These are phyloP conservation scores for Aotearoamyces nothofagi DNA, from an alignment of 2,329 filamentous ascomycete species.

Conservation along the genomic window DNA sequence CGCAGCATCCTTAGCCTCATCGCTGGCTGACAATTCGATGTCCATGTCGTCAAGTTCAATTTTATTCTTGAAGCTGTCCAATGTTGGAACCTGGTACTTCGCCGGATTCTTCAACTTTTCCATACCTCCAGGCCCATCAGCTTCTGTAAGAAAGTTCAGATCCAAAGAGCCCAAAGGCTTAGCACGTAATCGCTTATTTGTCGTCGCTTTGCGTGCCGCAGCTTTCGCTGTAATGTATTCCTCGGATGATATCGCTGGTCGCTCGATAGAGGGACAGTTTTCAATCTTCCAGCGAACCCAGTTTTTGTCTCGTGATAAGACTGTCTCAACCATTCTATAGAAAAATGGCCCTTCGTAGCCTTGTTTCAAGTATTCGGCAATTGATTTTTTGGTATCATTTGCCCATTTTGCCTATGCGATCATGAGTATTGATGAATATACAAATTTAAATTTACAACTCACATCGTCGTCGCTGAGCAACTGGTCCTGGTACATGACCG, in stretches of 20 bases:
- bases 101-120: constrained; percentile 51
- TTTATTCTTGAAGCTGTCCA: constrained; percentile 54
- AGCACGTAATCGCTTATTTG: constrained; percentile 54
- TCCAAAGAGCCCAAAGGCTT: constrained; percentile 59
- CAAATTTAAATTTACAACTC: constrained; percentile 22
- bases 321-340: constrained; percentile 90
- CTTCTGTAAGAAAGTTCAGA: constrained; percentile 63
- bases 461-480: constrained; percentile 71
- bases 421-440: constrained; percentile 3
- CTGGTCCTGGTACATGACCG: constrained; percentile 68
- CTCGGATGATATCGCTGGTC: constrained; percentile 50
- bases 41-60: constrained; percentile 76
- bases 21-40: constrained; percentile 60
- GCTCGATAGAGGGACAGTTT: constrained; percentile 76
- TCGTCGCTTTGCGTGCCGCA: constrained; percentile 48
- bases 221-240: constrained; percentile 57
- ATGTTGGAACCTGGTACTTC: constrained; percentile 53
- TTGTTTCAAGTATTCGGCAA: constrained; percentile 70
- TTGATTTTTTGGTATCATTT: constrained; percentile 57
- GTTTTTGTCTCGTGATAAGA: constrained; percentile 90
- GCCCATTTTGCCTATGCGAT: constrained; percentile 63
- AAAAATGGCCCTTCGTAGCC: constrained; percentile 83
- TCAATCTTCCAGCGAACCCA: constrained; percentile 99
- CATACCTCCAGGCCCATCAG: constrained; percentile 42
- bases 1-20: constrained; percentile 39